Evolutionary conservation across 1,139 yeast genomes (phyloP).

Genomic region (Lodderomyces oxycetoniae): DNA sequence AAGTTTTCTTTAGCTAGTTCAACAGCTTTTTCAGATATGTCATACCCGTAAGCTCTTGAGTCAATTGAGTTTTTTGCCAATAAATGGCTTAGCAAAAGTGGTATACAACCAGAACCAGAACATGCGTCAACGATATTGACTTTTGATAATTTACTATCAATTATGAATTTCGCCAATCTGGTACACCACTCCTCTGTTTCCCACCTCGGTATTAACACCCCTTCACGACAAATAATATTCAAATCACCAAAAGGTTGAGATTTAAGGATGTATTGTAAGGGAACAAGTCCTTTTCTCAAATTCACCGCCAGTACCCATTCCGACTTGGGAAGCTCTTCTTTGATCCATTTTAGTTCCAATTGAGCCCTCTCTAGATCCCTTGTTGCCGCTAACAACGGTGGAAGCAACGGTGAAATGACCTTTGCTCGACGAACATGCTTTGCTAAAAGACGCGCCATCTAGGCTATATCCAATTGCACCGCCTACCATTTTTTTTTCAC

Average conservation of each 20-base stretch:
- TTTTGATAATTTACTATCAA: constrained; percentile 3
- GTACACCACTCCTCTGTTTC: constrained; percentile 92
- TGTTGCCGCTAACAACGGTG: constrained; percentile 32
- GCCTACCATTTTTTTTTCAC: no score
- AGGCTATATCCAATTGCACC: no score
- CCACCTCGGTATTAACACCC: constrained; percentile 86
- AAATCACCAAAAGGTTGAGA: constrained; percentile 81
- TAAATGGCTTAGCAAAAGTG: constrained; percentile 44
- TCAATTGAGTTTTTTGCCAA: constrained; percentile 17
- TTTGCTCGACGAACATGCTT: constrained; percentile 26
- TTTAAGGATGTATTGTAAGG: constrained; percentile 80
- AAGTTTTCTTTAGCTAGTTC: constrained; percentile 47
- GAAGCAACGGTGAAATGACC: constrained; percentile 23
- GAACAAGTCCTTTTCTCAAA: constrained; percentile 47
- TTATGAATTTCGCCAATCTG: constrained; percentile 32
- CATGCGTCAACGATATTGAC: constrained; percentile 57
- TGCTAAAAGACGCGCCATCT: constrained; percentile 35
- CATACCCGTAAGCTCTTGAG: constrained; percentile 46
- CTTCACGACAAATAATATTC: constrained; percentile 52
- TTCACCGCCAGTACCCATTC: constrained; percentile 33
- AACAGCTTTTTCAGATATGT: constrained; percentile 54
- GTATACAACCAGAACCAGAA: constrained; percentile 89
- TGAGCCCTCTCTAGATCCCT: constrained; percentile 27
- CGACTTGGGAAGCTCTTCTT: constrained; percentile 32
- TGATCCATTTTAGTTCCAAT: constrained; percentile 39